Evolutionary conservation across 202 grass and related monocot species (phyloP).

Genomic region (Schoenoplectus triqueter): DNA sequence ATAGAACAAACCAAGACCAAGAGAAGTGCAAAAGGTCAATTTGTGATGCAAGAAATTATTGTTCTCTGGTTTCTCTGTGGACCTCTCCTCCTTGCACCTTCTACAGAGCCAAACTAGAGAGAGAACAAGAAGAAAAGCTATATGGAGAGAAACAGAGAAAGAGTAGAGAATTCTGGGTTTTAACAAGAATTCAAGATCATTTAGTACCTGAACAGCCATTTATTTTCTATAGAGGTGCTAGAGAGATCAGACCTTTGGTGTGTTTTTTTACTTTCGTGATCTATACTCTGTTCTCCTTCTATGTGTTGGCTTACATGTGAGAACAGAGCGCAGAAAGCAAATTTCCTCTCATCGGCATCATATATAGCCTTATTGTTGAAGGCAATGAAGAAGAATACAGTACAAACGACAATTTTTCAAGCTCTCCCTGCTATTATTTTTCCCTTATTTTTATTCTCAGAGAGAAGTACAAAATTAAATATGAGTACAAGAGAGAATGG

Average conservation of each 20-base stretch:
- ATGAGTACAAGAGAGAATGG: background rate
- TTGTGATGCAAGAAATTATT: conserved; percentile 20
- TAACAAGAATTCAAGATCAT: background rate
- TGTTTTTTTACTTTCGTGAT: background rate
- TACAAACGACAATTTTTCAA: background rate
- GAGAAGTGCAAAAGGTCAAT: conserved; percentile 37
- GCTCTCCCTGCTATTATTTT: background rate
- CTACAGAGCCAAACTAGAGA: conserved; percentile 29
- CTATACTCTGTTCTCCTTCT: background rate
- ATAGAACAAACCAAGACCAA: conserved; percentile 37
- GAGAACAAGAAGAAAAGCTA: conserved; percentile 1
- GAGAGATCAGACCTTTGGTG: conserved; percentile 4
- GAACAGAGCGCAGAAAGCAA: background rate
- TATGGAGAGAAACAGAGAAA: conserved; percentile 33
- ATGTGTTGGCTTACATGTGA: background rate
- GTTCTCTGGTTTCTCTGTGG: conserved; percentile 8
- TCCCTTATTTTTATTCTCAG: background rate
- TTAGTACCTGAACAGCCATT: background rate
- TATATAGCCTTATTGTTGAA: background rate
- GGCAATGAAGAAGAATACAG: background rate
- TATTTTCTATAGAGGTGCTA: background rate
- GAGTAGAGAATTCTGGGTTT: background rate
- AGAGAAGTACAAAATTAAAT: background rate
- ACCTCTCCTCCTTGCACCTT: conserved; percentile 21
- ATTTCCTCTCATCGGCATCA: background rate